These are phyloP conservation scores for Corrigiola litoralis DNA, from an alignment of 179 eudicot genomes.

Conservation along the genomic window DNA sequence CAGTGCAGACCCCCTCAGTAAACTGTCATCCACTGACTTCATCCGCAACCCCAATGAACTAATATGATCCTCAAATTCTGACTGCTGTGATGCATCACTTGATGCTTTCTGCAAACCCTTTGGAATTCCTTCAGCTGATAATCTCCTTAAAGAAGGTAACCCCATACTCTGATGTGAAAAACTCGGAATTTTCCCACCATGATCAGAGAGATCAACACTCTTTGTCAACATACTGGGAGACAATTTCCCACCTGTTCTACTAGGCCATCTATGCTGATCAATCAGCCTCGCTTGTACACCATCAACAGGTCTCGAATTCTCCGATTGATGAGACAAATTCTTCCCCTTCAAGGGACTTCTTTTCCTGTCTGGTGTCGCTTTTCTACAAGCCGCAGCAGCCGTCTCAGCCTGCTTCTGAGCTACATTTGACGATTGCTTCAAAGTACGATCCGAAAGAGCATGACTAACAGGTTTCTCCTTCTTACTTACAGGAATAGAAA, in stretches of 20 bases:
- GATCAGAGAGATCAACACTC: constrained; percentile 52
- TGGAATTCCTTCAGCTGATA: constrained; percentile 44
- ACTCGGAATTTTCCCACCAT: constrained; percentile 24
- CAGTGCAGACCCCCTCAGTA: constrained; percentile 29
- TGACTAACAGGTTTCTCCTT: constrained; percentile 65
- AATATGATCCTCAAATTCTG: constrained; percentile 30
- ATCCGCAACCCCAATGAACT: constrained; percentile 24
- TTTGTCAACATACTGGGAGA: constrained; percentile 33
- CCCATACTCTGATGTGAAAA: constrained; percentile 28
- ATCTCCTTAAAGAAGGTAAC: constrained; percentile 45
- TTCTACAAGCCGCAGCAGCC: constrained; percentile 37
- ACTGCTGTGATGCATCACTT: constrained; percentile 42
- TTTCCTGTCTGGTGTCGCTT: constrained; percentile 81
- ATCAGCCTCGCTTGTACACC: constrained; percentile 46
- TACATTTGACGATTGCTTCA: constrained; percentile 68
- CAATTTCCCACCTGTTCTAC: constrained; percentile 57
- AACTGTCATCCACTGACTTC: constrained; percentile 41
- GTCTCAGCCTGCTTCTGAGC: constrained; percentile 46
- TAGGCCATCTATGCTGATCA: constrained; percentile 90
- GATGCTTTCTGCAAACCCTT: constrained; percentile 41
- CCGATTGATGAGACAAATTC: constrained; percentile 55
- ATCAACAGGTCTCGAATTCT: constrained; percentile 81
- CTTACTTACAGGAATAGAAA: constrained; percentile 62
- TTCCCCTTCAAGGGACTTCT: constrained; percentile 78
- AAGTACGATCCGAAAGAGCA: constrained; percentile 59